Percentiles rank a stretch among this genome's conserved stretches.
Conservation (phyloP, 352 stramenopile species). For the Phytopythium sindhum region DNA sequence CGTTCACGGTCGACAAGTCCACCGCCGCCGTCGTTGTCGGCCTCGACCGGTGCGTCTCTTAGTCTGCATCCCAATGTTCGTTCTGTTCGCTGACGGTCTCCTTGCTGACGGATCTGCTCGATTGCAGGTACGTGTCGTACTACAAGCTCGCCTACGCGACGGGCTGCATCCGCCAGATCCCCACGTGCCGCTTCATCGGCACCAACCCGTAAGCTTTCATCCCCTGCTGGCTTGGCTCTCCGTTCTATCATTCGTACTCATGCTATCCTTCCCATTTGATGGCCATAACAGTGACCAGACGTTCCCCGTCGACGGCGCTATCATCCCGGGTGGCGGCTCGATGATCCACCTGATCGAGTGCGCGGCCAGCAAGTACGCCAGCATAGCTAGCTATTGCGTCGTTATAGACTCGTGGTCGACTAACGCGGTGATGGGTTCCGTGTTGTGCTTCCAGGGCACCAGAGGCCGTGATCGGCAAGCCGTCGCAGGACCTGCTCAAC, state of each 20-base stretch:
- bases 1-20: constrained; percentile 64
- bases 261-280: neutral
- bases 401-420: neutral
- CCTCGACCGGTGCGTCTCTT: constrained; percentile 47
- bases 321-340: constrained; percentile 69
- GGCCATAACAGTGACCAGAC: constrained; percentile 52
- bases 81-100: neutral
- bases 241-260: neutral
- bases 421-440: constrained; percentile 3
- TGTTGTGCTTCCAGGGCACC: constrained; percentile 32
- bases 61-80: neutral
- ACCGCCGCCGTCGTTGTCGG: constrained; percentile 81
- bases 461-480: constrained; percentile 77
- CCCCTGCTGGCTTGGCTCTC: neutral
- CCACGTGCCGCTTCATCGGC: constrained; percentile 73
- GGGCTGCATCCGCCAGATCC: constrained; percentile 63
- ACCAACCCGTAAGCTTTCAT: constrained; percentile 77
- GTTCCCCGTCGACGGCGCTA: constrained; percentile 68
- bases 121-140: constrained; percentile 64
- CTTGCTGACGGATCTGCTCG: neutral
- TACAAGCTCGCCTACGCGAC: constrained; percentile 86
- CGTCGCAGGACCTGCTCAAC: constrained; percentile 77
- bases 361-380: constrained; percentile 56
- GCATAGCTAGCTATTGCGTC: neutral
- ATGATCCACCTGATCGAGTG: constrained; percentile 69